Conservation (phyloP, 176 grass and related monocot genomes). For the Thalia dealbata region DNA sequence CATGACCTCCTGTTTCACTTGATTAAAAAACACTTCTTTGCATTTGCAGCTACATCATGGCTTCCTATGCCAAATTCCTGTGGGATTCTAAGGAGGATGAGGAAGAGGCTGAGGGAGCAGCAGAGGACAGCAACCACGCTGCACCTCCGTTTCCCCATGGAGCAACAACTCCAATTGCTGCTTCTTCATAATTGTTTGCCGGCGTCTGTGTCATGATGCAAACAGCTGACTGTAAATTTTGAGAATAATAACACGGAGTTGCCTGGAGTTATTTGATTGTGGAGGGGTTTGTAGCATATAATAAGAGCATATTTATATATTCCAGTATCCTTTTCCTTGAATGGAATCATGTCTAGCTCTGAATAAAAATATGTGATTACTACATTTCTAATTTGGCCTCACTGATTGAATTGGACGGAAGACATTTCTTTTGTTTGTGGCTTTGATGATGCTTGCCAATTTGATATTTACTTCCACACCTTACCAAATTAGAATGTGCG, state of each 20-base stretch:
- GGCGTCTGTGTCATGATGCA: not conserved
- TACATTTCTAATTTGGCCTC: too few species aligned
- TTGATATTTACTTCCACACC: not conserved
- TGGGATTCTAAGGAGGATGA: conserved; percentile 1
- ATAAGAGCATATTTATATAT: not conserved
- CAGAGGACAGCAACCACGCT: not conserved
- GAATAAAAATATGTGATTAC: too few species aligned
- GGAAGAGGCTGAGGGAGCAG: not conserved
- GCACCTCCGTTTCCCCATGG: not conserved
- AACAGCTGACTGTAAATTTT: not conserved
- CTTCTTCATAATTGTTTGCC: not conserved
- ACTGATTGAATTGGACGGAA: too few species aligned
- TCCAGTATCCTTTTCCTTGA: too few species aligned
- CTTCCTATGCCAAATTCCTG: conserved; percentile 7
- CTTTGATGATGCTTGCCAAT: not conserved
- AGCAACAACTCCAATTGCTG: not conserved
- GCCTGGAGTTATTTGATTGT: not conserved
- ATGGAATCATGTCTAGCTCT: too few species aligned
- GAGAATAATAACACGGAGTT: not conserved
- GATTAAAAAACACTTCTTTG: not conserved
- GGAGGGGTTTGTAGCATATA: not conserved
- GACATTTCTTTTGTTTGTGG: not conserved
- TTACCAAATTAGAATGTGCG: too few species aligned
- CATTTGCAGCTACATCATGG: conserved; percentile 4
- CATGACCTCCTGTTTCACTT: too few species aligned